A percentile compares a stretch with the other conserved stretches of the same genome.
Conservation (phyloP, 1,139 yeast species). For the Suhomyces anneliseae region DNA sequence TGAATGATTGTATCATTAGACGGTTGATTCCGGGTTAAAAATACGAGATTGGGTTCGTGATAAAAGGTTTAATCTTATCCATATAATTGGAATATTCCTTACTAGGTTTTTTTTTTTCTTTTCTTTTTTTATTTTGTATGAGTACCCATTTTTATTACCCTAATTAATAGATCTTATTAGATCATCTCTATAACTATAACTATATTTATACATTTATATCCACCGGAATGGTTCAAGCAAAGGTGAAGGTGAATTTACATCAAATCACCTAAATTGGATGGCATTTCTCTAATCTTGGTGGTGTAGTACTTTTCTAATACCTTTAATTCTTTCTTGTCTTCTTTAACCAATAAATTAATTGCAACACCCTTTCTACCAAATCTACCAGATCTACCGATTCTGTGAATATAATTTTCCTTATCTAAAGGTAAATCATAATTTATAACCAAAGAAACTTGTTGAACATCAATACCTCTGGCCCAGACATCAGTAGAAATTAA, state of each 20-base stretch:
- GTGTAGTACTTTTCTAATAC: slow-evolving; percentile 78
- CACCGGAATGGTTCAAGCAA: background rate
- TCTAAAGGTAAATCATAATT: slow-evolving; percentile 88
- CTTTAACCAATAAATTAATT: slow-evolving; percentile 76
- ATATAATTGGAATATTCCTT: no score
- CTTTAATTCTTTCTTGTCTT: slow-evolving; percentile 58
- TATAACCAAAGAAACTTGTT: slow-evolving; percentile 91
- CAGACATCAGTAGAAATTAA: slow-evolving; percentile 93
- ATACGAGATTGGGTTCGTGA: no score
- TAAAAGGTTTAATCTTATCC: no score
- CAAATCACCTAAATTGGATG: slow-evolving; percentile 63
- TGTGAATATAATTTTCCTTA: slow-evolving; percentile 86
- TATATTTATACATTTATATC: background rate
- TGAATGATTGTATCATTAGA: no score
- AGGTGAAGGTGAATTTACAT: slow-evolving; percentile 20
- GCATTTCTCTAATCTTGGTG: slow-evolving; percentile 84
- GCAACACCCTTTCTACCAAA: slow-evolving; percentile 97
- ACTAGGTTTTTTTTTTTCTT: no score
- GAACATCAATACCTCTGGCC: slow-evolving; percentile 98
- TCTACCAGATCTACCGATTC: slow-evolving; percentile 94
- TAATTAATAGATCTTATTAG: no score
- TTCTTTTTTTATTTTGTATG: no score
- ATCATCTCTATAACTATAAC: background rate
- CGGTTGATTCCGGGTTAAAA: no score
- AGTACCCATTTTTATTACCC: no score